Percentiles rank a stretch among this genome's conserved stretches.
phyloP scores from a whole-genome alignment of 805 yeast genomes.

The Yarrowia hollandica region DNA sequence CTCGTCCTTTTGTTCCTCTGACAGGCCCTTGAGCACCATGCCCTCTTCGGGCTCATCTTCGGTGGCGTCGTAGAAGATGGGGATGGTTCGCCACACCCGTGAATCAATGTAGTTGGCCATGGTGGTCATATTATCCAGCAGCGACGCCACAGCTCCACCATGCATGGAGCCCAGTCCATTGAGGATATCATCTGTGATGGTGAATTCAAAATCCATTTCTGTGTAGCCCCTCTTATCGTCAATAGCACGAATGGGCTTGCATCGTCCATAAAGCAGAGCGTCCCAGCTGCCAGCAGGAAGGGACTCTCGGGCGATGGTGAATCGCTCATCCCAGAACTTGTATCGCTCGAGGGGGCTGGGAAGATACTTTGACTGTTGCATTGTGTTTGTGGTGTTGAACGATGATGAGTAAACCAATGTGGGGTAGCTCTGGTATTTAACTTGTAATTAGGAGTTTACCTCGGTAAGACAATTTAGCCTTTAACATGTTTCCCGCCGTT shows the following conservation, averaged over 20 bases:
- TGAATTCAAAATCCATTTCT: slow-evolving; percentile 27
- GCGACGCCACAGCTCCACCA: slow-evolving; percentile 24
- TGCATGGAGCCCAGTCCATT: slow-evolving; percentile 28
- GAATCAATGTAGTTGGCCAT: slow-evolving; percentile 28
- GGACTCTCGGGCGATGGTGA: slow-evolving; percentile 6
- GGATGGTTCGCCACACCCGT: slow-evolving; percentile 27
- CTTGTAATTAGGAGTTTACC: neutral
- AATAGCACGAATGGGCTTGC: slow-evolving; percentile 15
- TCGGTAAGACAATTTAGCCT: neutral
- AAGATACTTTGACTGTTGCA: slow-evolving; percentile 14
- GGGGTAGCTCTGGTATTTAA: neutral
- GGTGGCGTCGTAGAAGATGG: slow-evolving; percentile 24
- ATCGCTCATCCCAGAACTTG: slow-evolving; percentile 24
- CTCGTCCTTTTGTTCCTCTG: slow-evolving; percentile 26
- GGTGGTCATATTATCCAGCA: slow-evolving; percentile 26
- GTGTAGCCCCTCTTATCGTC: slow-evolving; percentile 24
- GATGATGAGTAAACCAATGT: neutral
- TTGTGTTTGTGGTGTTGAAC: neutral
- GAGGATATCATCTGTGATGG: slow-evolving; percentile 20
- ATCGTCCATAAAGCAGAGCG: slow-evolving; percentile 7
- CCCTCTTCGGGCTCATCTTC: slow-evolving; percentile 26
- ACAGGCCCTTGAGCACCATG: slow-evolving; percentile 9
- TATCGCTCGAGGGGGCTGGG: slow-evolving; percentile 23
- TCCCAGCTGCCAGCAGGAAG: slow-evolving; percentile 27
- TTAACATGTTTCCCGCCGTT: slow-evolving; percentile 11